Conservation (phyloP, 129 eudicot species). For the Lonicera japonica region DNA sequence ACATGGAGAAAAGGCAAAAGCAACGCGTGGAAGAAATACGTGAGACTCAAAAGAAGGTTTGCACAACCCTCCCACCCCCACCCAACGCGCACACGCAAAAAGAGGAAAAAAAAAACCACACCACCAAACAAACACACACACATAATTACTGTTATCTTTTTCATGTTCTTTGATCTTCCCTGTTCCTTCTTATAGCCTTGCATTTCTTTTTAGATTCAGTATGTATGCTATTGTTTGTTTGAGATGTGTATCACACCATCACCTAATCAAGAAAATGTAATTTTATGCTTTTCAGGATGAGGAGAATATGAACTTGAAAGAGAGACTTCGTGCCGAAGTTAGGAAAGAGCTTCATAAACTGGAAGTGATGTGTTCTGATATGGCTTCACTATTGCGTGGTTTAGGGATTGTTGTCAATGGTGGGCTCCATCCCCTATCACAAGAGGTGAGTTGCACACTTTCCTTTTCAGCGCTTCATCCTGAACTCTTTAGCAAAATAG, state of each 20-base stretch:
- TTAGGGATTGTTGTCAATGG: conserved; percentile 51
- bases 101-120: too few species aligned
- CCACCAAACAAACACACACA: too few species aligned
- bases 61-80: conserved; percentile 5
- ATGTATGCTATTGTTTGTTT: neutral
- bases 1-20: conserved; percentile 72
- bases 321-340: conserved; percentile 47
- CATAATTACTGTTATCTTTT: neutral
- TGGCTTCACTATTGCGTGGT: conserved; percentile 56
- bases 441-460: conserved; percentile 42
- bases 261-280: neutral
- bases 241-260: conserved; percentile 5
- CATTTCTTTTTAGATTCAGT: neutral
- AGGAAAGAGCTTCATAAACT: conserved; percentile 43
- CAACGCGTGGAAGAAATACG: conserved; percentile 80
- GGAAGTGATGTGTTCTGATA: conserved; percentile 49
- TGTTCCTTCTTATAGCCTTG: neutral
- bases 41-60: conserved; percentile 65
- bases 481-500: neutral
- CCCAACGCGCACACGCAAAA: too few species aligned
- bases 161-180: neutral
- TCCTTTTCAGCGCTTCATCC: neutral
- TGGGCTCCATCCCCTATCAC: conserved; percentile 26
- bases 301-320: conserved; percentile 70
- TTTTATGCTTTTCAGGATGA: conserved; percentile 35